A percentile compares a stretch with the other conserved stretches of the same genome.
Evolutionary conservation across 2,329 filamentous ascomycete genomes (phyloP).

Genomic region (Apiospora koreana): DNA sequence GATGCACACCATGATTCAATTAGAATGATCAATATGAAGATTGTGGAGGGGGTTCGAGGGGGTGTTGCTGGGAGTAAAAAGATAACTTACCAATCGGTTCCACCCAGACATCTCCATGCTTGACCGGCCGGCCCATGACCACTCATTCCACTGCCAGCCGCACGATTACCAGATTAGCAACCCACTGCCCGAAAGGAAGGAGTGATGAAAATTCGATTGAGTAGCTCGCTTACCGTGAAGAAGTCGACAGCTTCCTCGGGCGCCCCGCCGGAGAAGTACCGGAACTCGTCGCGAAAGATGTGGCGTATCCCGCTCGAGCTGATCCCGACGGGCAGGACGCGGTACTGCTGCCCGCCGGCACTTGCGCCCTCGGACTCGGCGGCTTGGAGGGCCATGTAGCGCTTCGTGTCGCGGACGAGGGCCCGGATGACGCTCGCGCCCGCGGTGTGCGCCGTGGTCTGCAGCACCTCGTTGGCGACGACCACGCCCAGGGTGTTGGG

Average conservation of each 20-base stretch:
- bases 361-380: not conserved
- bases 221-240: constrained; percentile 24
- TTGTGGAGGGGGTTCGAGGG: too few species aligned
- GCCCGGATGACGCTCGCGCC: constrained; percentile 25
- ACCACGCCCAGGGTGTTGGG: constrained; percentile 30
- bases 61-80: too few species aligned
- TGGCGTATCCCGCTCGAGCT: constrained; percentile 1
- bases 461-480: constrained; percentile 23
- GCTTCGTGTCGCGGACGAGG: constrained; percentile 29
- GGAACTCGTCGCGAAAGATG: constrained; percentile 9
- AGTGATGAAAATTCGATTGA: not conserved
- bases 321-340: constrained; percentile 22
- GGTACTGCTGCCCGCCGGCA: constrained; percentile 3
- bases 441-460: constrained; percentile 12
- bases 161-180: not conserved
- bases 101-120: constrained; percentile 15
- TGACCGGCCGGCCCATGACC: constrained; percentile 14
- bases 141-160: constrained; percentile 20
- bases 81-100: constrained; percentile 10
- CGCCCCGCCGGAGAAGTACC: not conserved
- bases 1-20: not conserved
- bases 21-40: too few species aligned
- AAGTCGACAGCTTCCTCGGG: constrained; percentile 20
- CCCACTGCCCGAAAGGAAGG: too few species aligned
- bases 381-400: constrained; percentile 24